These are phyloP conservation scores for Berberis vulgaris DNA, from an alignment of 164 flowering plant species.

Conservation along the genomic window DNA sequence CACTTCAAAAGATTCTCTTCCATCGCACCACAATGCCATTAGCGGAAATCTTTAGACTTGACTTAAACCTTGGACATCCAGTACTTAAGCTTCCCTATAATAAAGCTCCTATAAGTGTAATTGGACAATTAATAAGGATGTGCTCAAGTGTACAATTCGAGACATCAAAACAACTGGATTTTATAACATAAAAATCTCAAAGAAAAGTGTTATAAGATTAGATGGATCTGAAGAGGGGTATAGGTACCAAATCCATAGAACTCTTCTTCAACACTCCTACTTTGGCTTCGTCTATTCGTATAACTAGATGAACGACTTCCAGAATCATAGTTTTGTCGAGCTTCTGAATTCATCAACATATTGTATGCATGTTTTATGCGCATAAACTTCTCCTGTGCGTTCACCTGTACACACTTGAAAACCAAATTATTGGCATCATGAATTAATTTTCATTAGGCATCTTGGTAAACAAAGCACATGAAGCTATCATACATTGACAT, in stretches of 20 bases:
- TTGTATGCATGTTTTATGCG: constrained; percentile 93
- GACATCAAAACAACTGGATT: background rate
- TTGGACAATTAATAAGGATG: background rate
- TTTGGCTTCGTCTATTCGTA: constrained; percentile 32
- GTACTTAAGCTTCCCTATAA: background rate
- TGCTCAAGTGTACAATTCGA: background rate
- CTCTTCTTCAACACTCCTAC: constrained; percentile 55
- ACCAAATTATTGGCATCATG: background rate
- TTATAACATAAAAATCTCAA: background rate
- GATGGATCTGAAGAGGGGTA: background rate
- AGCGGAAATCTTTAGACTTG: too few species aligned
- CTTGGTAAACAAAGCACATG: background rate
- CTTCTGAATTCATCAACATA: constrained; percentile 56
- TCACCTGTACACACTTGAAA: constrained; percentile 33
- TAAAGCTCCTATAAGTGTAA: background rate
- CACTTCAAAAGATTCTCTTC: too few species aligned
- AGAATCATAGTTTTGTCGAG: constrained; percentile 40
- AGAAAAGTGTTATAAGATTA: background rate
- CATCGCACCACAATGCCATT: too few species aligned
- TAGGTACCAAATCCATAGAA: constrained; percentile 88
- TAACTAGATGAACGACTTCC: constrained; percentile 34
- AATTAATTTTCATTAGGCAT: background rate
- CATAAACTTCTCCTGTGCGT: constrained; percentile 91
- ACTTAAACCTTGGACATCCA: too few species aligned
- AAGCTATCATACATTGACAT: too few species aligned